Evolutionary conservation across 2,329 filamentous ascomycete genomes (phyloP).

Genomic region (Talaromyces verruculosus): DNA sequence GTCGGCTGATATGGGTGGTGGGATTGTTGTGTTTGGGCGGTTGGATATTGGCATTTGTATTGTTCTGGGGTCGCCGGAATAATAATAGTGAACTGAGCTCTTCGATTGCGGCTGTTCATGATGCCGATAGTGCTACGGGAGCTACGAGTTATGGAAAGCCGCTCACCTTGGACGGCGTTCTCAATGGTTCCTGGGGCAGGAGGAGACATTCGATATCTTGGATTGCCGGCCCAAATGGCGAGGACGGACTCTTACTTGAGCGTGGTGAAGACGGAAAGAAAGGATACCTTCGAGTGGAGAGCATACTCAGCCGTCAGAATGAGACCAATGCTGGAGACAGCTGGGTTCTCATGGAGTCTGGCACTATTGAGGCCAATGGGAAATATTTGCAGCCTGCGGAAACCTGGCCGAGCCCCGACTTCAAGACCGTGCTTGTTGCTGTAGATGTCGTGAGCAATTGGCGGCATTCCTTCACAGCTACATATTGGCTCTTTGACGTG

Average conservation of each 20-base stretch:
- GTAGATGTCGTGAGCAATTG: slow-evolving; percentile 74
- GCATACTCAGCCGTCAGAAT: slow-evolving; percentile 64
- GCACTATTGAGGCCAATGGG: slow-evolving; percentile 61
- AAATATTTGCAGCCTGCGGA: slow-evolving; percentile 57
- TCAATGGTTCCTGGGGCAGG: slow-evolving; percentile 41
- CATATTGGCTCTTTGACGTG: slow-evolving; percentile 93
- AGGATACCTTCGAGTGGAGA: slow-evolving; percentile 80
- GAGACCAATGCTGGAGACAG: slow-evolving; percentile 51
- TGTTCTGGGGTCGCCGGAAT: slow-evolving; percentile 42
- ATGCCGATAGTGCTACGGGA: slow-evolving; percentile 33
- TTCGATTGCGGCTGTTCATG: slow-evolving; percentile 29
- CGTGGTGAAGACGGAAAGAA: slow-evolving; percentile 58
- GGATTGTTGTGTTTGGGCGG: slow-evolving; percentile 44
- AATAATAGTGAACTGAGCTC: slow-evolving; percentile 34
- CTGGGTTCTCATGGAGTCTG: slow-evolving; percentile 72
- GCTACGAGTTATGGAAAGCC: slow-evolving; percentile 41
- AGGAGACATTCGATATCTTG: slow-evolving; percentile 46
- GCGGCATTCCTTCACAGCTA: slow-evolving; percentile 82
- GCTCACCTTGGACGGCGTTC: slow-evolving; percentile 45
- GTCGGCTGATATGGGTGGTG: slow-evolving; percentile 43
- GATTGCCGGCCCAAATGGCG: slow-evolving; percentile 49
- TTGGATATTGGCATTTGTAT: slow-evolving; percentile 47
- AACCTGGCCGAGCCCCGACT: slow-evolving; percentile 74
- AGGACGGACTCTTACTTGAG: slow-evolving; percentile 82
- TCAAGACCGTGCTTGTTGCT: slow-evolving; percentile 82